These are phyloP conservation scores for Mortierella sp. DNA, from an alignment of 371 early-diverging fungal species.

Conservation along the genomic window DNA sequence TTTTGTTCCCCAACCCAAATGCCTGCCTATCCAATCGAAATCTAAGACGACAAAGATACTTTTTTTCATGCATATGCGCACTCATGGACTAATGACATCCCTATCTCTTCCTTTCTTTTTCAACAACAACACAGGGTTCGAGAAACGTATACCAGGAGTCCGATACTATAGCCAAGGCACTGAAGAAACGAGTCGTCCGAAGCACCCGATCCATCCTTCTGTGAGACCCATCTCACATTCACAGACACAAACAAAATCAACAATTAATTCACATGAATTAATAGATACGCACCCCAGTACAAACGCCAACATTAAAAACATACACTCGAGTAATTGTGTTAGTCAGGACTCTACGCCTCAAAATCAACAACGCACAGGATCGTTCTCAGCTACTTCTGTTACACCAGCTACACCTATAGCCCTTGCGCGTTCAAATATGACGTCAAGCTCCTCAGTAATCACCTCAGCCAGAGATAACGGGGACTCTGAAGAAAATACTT, in stretches of 20 bases:
- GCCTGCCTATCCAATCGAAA: neutral
- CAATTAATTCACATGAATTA: neutral
- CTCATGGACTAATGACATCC: neutral
- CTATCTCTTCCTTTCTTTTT: neutral
- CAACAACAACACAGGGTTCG: neutral
- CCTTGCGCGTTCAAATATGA: neutral
- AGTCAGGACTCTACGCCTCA: neutral
- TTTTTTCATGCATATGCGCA: neutral
- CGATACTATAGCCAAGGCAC: conserved; percentile 32
- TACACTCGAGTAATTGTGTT: neutral
- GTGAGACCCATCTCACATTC: conserved; percentile 4
- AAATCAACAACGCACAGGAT: neutral
- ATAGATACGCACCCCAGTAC: neutral
- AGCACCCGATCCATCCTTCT: conserved; percentile 8
- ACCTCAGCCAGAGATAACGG: conserved; percentile 3
- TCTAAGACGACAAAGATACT: neutral
- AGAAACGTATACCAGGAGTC: conserved; percentile 11
- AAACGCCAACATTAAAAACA: conserved; percentile 1
- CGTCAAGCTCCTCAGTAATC: neutral
- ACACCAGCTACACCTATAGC: conserved; percentile 4
- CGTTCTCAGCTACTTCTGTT: neutral
- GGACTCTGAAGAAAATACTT: conserved; percentile 8
- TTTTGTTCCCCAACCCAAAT: neutral
- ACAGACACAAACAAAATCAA: conserved; percentile 5
- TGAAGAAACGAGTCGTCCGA: conserved; percentile 28